These are phyloP conservation scores for Emergomyces orientalis DNA, from an alignment of 2,329 filamentous ascomycete species.

Conservation along the genomic window DNA sequence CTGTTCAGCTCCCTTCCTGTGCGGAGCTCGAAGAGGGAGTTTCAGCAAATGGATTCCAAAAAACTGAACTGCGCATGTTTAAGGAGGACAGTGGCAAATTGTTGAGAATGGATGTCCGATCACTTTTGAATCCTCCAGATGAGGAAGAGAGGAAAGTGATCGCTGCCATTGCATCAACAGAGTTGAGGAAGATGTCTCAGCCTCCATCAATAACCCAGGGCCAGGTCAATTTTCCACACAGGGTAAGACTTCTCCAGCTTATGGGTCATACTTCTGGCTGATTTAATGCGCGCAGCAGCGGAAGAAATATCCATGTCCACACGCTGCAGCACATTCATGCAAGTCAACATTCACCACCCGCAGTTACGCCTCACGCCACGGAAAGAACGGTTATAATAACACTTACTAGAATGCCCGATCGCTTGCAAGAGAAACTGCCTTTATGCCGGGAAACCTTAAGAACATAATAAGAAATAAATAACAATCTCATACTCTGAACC, in stretches of 20 bases:
- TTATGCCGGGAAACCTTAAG: too few species aligned
- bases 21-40: background rate
- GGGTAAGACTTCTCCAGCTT: background rate
- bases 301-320: background rate
- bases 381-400: too few species aligned
- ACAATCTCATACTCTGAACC: too few species aligned
- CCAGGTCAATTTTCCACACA: background rate
- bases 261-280: background rate
- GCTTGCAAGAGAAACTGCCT: too few species aligned
- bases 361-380: background rate
- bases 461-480: too few species aligned
- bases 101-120: background rate
- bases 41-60: background rate
- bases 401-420: too few species aligned
- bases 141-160: background rate
- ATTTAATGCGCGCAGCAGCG: background rate
- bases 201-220: background rate
- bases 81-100: background rate
- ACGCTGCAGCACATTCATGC: background rate
- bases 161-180: background rate
- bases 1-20: background rate
- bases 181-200: background rate
- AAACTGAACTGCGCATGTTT: background rate
- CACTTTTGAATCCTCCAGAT: background rate
- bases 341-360: background rate